Evolutionary conservation across 352 stramenopile genomes (phyloP), one percentile per base, ranked within the genome.

Genomic region (Phytophthora boehmeriae): DNA sequence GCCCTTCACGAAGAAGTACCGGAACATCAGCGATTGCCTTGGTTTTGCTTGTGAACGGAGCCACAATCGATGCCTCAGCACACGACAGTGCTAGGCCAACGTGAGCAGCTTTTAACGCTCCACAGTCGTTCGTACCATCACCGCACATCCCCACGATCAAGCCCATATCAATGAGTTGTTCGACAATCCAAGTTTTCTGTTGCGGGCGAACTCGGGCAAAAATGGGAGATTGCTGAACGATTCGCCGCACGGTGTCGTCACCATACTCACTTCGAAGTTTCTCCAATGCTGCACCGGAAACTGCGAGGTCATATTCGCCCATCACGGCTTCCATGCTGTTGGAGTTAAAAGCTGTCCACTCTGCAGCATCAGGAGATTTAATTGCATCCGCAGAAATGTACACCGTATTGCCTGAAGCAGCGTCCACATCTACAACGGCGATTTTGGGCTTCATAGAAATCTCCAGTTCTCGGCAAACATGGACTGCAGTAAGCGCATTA

Each of bases 21-120:
- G 78, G 59, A 9, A 97, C 87, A 53, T 87, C 83, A 32, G 59
- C 66, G 30, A 97, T 89, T 5, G 54, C 68, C 54, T 96, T 96
- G 23, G 83, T 69, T 32, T 92, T 79, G 59, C 83, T 96, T 4
- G 90, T 97, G 61, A 97, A 97, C 25, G 89, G 89, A 27, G 89
- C 71, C 34, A 97, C 86, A 27, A 90, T 83, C 28, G 83, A 95
- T 1, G 89, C 91, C 54, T 97, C 89, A 0, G 88, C 83, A 53
- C 80, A 78, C 13, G 81, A 93, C 4, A 97, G 66, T n/a, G 91
- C 88, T 34, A 97, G 57, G 0, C 90, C 90, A 5, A 95, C 83
- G 55, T 97, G 90, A 6, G 90, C 90, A 14, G 80, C 75, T 51
- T 92, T 94, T 8, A 97, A 48, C 2, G 87, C 87, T 10, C 89